A percentile compares a stretch with the other conserved stretches of the same genome.
These are phyloP conservation scores for Piloderma croceum DNA, from an alignment of 768 basidiomycete genomes.

Conservation along the genomic window DNA sequence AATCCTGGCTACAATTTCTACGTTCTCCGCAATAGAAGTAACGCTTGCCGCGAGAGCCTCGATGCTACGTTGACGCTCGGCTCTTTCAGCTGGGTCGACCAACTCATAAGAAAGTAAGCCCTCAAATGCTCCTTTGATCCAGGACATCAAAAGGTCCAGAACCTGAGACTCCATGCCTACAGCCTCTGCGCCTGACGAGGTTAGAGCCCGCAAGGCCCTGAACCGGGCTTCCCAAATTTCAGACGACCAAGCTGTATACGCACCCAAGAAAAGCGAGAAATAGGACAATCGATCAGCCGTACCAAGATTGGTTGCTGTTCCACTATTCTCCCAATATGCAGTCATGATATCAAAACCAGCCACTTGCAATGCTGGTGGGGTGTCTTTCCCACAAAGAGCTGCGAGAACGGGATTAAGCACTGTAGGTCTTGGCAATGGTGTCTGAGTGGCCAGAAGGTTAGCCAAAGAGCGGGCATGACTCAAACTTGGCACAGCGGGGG, in stretches of 20 bases:
- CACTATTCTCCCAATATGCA: conserved; percentile 60
- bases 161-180: conserved; percentile 59
- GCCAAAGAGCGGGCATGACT: conserved; percentile 59
- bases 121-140: conserved; percentile 65
- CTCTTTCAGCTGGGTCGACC: conserved; percentile 37
- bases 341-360: conserved; percentile 70
- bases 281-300: conserved; percentile 59
- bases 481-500: conserved; percentile 61
- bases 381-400: conserved; percentile 49
- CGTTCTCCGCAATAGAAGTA: conserved; percentile 41
- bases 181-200: conserved; percentile 53
- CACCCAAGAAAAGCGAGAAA: conserved; percentile 55
- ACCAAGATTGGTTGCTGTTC: conserved; percentile 36
- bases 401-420: conserved; percentile 55
- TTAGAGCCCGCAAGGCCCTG: conserved; percentile 62
- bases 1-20: conserved; percentile 54
- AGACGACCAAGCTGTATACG: conserved; percentile 45
- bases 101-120: conserved; percentile 32
- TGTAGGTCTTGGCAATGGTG: conserved; percentile 51
- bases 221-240: conserved; percentile 70
- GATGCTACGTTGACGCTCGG: conserved; percentile 61
- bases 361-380: conserved; percentile 54
- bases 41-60: conserved; percentile 57
- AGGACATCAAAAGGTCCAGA: conserved; percentile 50
- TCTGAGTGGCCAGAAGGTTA: conserved; percentile 39